A percentile compares a stretch with the other conserved stretches of the same genome.
phyloP scores from a whole-genome alignment of 768 basidiomycete genomes.

The Psilocybe azurescens region DNA sequence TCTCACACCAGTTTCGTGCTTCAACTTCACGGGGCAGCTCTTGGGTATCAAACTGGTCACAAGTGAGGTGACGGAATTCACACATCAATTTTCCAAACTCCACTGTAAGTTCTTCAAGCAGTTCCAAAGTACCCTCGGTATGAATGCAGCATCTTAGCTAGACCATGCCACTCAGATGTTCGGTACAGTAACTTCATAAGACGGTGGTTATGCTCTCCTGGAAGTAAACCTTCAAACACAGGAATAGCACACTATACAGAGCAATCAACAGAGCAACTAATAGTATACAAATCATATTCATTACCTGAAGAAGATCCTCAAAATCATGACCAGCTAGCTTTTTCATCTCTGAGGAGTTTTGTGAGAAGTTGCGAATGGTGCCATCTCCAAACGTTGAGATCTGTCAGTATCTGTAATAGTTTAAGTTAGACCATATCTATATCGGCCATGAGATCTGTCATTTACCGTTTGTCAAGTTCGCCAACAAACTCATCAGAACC shows the following conservation, averaged over 20 bases:
- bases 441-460: conserved; percentile 6
- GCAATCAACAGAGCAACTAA: neutral
- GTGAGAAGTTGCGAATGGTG: conserved; percentile 40
- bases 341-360: conserved; percentile 40
- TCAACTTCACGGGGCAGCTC: conserved; percentile 45
- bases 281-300: neutral
- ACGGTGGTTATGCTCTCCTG: conserved; percentile 20
- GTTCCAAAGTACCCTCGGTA: conserved; percentile 27
- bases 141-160: conserved; percentile 40
- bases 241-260: conserved; percentile 36
- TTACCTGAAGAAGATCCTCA: too few species aligned
- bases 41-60: conserved; percentile 29
- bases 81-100: conserved; percentile 35
- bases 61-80: conserved; percentile 33
- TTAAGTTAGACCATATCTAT: neutral
- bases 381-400: conserved; percentile 34
- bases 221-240: conserved; percentile 42
- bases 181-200: conserved; percentile 31
- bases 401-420: conserved; percentile 26
- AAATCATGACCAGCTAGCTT: conserved; percentile 42
- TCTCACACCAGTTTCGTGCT: conserved; percentile 30
- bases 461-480: conserved; percentile 37
- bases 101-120: conserved; percentile 30
- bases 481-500: conserved; percentile 24
- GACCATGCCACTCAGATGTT: conserved; percentile 37